phyloP scores from a whole-genome alignment of 257 asterid species.

The Mentha longifolia region DNA sequence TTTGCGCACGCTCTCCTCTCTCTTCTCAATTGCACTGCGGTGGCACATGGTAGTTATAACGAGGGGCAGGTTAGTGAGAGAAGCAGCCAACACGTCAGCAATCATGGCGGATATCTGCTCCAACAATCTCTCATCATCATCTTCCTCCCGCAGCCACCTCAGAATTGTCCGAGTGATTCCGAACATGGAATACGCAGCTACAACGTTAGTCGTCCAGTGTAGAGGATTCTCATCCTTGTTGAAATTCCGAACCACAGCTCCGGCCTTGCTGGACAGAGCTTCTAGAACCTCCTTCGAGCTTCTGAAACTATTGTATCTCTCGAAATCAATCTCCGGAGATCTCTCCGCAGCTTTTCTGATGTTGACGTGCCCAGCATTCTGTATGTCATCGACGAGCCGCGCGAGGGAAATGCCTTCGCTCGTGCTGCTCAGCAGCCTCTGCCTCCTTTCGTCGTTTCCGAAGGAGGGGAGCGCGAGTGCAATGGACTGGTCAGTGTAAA shows the following conservation, averaged over 20 bases:
- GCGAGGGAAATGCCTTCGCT: conserved; percentile 35
- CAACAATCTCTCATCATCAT: background rate
- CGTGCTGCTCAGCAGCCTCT: conserved; percentile 29
- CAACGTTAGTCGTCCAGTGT: conserved; percentile 22
- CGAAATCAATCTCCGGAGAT: conserved; percentile 31
- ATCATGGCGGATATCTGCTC: background rate
- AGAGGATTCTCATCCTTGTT: conserved; percentile 10
- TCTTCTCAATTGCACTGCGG: background rate
- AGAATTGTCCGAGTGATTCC: background rate
- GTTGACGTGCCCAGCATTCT: conserved; percentile 14
- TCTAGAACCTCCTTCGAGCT: conserved; percentile 5
- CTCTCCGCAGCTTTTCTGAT: conserved; percentile 42
- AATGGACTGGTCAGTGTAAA: conserved; percentile 43
- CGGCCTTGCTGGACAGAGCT: conserved; percentile 9
- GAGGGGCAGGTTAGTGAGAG: background rate
- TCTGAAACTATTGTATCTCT: background rate
- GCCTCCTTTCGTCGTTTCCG: background rate
- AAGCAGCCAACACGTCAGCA: background rate
- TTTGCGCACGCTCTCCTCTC: background rate
- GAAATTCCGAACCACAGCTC: background rate
- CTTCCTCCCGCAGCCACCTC: too few relatives aligned
- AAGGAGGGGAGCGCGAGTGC: conserved; percentile 27
- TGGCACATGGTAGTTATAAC: background rate
- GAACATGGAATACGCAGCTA: conserved; percentile 21
- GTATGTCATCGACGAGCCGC: conserved; percentile 24